Percentiles rank a stretch among this genome's conserved stretches.
These are phyloP conservation scores for Gaillardinia entomophila DNA, from an alignment of 805 yeast genomes.

Conservation along the genomic window DNA sequence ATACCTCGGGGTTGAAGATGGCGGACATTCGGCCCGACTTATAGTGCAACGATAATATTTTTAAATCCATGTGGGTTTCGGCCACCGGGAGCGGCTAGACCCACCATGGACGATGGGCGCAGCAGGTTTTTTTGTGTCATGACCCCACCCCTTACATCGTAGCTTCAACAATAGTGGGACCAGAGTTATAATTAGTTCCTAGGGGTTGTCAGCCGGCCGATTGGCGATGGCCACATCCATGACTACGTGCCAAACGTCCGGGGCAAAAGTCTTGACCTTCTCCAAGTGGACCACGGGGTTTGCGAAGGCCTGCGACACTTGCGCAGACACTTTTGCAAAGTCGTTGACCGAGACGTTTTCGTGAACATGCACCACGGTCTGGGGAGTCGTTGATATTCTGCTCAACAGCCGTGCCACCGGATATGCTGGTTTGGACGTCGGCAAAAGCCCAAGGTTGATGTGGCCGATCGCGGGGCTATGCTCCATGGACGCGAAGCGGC, in stretches of 20 bases:
- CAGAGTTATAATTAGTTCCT: too few relatives aligned
- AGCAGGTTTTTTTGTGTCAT: too few relatives aligned
- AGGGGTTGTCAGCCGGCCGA: too few relatives aligned
- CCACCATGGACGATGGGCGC: too few relatives aligned
- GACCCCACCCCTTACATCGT: too few relatives aligned
- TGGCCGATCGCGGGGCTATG: conserved; percentile 38
- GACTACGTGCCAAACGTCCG: conserved; percentile 78
- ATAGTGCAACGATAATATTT: too few relatives aligned
- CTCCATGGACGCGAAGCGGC: conserved; percentile 27
- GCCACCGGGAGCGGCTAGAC: too few relatives aligned
- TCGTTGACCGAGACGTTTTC: conserved; percentile 56
- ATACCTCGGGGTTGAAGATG: too few relatives aligned
- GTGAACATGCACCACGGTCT: conserved; percentile 56
- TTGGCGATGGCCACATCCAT: conserved; percentile 18
- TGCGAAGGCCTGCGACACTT: conserved; percentile 7
- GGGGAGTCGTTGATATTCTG: conserved; percentile 2
- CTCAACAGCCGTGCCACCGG: conserved; percentile 28
- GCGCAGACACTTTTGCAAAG: conserved; percentile 25
- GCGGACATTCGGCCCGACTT: too few relatives aligned
- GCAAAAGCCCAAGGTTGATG: conserved; percentile 75
- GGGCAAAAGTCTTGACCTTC: conserved; percentile 79
- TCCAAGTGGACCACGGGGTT: conserved; percentile 39
- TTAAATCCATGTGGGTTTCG: too few relatives aligned
- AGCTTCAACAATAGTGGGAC: too few relatives aligned
- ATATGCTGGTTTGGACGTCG: conserved; percentile 65